Conservation (phyloP, 352 stramenopile genomes). For the Pythium brachiatum region DNA sequence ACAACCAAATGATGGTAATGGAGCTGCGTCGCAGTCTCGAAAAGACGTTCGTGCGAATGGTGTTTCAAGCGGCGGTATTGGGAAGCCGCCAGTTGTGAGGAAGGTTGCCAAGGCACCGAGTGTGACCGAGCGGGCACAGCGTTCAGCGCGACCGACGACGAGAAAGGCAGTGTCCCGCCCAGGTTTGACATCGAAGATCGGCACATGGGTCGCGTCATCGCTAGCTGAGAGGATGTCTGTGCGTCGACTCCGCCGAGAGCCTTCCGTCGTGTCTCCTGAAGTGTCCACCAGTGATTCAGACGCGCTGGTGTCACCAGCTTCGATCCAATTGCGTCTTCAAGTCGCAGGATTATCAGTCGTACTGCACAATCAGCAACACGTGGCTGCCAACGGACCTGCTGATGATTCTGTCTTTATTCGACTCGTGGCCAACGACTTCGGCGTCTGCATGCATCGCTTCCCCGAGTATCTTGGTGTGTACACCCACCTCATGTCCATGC, state of each 20-base stretch:
- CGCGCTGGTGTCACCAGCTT: constrained; percentile 23
- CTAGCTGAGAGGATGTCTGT: constrained; percentile 17
- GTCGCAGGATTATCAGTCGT: constrained; percentile 67
- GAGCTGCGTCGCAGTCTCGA: neutral
- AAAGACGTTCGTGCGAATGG: neutral
- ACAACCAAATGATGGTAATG: neutral
- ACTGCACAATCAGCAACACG: constrained; percentile 51
- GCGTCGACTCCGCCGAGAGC: constrained; percentile 9
- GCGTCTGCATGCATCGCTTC: constrained; percentile 66
- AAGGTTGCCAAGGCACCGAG: constrained; percentile 19
- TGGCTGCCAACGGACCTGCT: constrained; percentile 9
- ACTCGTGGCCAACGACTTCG: constrained; percentile 70
- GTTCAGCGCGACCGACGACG: neutral
- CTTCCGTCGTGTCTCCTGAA: constrained; percentile 11
- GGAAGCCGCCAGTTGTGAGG: constrained; percentile 16
- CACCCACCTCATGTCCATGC: constrained; percentile 70
- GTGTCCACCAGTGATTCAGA: constrained; percentile 1
- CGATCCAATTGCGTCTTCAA: constrained; percentile 72
- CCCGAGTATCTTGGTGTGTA: constrained; percentile 68
- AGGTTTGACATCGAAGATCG: constrained; percentile 27
- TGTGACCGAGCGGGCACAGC: neutral
- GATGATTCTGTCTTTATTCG: constrained; percentile 46
- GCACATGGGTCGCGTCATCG: constrained; percentile 27
- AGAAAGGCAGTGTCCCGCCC: neutral
- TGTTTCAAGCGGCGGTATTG: neutral